Conservation (phyloP, 2,329 filamentous ascomycete genomes). For the Cordyceps pruinosa region DNA sequence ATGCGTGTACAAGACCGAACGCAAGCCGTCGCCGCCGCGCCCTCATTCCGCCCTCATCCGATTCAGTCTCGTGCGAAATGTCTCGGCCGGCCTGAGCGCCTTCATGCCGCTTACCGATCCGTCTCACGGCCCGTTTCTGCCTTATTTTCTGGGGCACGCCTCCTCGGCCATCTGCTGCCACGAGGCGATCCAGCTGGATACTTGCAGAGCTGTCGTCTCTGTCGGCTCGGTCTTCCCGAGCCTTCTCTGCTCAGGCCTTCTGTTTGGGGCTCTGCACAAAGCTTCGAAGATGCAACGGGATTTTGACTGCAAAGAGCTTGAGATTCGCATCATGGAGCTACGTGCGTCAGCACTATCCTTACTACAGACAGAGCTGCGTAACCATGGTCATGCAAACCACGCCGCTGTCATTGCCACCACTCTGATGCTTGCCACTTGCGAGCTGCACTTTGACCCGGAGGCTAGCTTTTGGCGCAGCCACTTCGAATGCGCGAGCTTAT, state of each 20-base stretch:
- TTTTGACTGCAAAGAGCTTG: background rate
- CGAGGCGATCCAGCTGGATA: conserved; percentile 4
- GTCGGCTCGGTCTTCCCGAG: conserved; percentile 5
- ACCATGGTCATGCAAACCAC: background rate
- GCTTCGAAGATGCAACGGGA: background rate
- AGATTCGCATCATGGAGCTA: conserved; percentile 2
- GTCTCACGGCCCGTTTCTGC: background rate
- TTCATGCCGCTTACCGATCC: background rate
- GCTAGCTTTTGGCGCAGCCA: background rate
- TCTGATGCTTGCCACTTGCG: conserved; percentile 7
- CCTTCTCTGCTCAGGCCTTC: background rate
- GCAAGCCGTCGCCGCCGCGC: background rate
- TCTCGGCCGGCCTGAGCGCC: background rate
- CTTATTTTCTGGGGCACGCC: background rate
- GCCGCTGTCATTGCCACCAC: conserved; percentile 3
- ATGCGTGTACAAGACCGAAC: conserved; percentile 13
- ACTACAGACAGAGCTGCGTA: background rate
- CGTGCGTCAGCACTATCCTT: background rate
- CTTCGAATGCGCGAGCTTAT: conserved; percentile 3
- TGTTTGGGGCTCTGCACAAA: conserved; percentile 6
- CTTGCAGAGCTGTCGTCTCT: conserved; percentile 7
- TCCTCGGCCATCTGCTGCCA: conserved; percentile 3
- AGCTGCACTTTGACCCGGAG: conserved; percentile 5
- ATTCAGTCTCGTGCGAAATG: no score
- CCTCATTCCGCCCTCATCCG: background rate